Conservation (phyloP, 2,329 filamentous ascomycete species). For the Hypomyces rosellus region DNA sequence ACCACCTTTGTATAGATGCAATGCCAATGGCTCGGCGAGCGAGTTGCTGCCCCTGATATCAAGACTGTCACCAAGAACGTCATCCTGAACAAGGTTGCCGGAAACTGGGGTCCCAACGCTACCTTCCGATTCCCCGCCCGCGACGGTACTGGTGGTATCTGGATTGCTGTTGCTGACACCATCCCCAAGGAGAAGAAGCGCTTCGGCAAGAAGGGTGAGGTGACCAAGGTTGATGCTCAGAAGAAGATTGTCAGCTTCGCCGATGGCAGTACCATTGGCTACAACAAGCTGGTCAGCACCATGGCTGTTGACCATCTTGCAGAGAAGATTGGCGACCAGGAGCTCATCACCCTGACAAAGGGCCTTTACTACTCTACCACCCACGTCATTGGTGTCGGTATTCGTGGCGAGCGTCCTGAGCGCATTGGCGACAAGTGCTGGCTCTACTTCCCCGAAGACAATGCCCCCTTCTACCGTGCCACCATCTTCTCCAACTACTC, state of each 20-base stretch:
- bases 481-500: conserved; percentile 99
- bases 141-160: conserved; percentile 96
- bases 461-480: conserved; percentile 98
- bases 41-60: conserved; percentile 92
- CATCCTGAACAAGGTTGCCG: conserved; percentile 90
- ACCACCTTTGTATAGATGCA: conserved; percentile 65
- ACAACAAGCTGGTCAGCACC: conserved; percentile 88
- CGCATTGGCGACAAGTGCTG: conserved; percentile 99
- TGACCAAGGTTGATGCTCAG: conserved; percentile 79
- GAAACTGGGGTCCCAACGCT: conserved; percentile 96
- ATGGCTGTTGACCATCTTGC: conserved; percentile 91
- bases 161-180: conserved; percentile 93
- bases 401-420: conserved; percentile 85
- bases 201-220: conserved; percentile 78
- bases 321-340: conserved; percentile 79
- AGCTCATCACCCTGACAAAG: conserved; percentile 78
- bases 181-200: conserved; percentile 86
- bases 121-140: conserved; percentile 97
- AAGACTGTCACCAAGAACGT: conserved; percentile 92
- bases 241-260: conserved; percentile 75
- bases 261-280: conserved; percentile 83
- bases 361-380: conserved; percentile 94
- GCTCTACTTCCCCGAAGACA: conserved; percentile 98
- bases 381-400: conserved; percentile 92
- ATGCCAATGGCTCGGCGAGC: conserved; percentile 97